phyloP scores from a whole-genome alignment of 1,284 basidiomycete genomes.

The Crepidotus sp. region DNA sequence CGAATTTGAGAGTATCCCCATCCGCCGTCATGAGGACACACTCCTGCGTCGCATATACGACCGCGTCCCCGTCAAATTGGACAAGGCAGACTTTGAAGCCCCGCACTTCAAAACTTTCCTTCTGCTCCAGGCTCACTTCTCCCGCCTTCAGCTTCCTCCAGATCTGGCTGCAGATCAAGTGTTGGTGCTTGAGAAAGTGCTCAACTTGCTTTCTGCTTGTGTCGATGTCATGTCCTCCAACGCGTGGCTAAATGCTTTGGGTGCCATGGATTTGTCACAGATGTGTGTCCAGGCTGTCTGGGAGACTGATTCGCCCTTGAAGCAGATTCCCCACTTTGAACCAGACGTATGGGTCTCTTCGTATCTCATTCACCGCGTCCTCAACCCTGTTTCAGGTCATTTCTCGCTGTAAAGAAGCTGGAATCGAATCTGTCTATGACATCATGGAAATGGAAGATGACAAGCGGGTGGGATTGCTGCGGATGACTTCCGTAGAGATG shows the following conservation, averaged over 20 bases:
- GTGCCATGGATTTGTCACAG: constrained; percentile 98
- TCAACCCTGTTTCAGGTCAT: constrained; percentile 44
- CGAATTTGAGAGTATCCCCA: constrained; percentile 93
- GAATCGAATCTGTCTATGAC: constrained; percentile 85
- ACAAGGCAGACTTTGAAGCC: constrained; percentile 77
- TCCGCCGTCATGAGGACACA: constrained; percentile 84
- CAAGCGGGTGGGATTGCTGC: constrained; percentile 71
- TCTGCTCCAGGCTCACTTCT: constrained; percentile 94
- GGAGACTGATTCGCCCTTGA: constrained; percentile 91
- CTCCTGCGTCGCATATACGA: constrained; percentile 87
- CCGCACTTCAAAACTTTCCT: constrained; percentile 99
- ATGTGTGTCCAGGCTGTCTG: constrained; percentile 99
- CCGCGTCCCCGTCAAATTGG: constrained; percentile 94
- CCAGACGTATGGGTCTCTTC: constrained; percentile 43
- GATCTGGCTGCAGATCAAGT: constrained; percentile 91
- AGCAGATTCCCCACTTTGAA: constrained; percentile 95
- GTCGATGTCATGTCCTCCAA: constrained; percentile 98
- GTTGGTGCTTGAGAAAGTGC: constrained; percentile 79
- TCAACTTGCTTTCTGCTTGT: constrained; percentile 86
- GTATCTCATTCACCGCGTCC: background rate
- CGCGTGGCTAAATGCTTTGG: constrained; percentile 87
- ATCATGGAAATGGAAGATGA: constrained; percentile 97
- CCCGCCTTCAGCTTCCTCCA: constrained; percentile 81
- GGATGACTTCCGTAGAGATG: constrained; percentile 85
- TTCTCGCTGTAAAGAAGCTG: constrained; percentile 75